Base-by-base conservation (phyloP, 202 grass and related monocot species). In the Eragrostis tef region DNA sequence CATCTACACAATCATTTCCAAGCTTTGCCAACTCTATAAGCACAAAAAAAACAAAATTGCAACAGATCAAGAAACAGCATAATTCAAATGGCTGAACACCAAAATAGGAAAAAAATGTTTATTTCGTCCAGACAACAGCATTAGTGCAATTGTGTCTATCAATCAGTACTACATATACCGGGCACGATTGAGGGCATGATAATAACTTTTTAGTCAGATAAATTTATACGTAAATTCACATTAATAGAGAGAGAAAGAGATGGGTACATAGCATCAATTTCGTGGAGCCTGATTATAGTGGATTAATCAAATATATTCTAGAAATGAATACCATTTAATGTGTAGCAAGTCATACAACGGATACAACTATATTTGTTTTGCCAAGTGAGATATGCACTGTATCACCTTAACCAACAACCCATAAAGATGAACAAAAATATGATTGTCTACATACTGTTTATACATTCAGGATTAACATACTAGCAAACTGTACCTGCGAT, bases 1-100 rank as follows among this genome's bases (percentile, higher is more conserved):
- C 88, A 88, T 88, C 88, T 61, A 98, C 62, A 87, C 88, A 93
- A 81, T 75, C 76, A 90, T 98, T 98, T 78, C 90, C 94, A 44
- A 93, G 71, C 52, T 81, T 88, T 76, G 88, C 86, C 81, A 97
- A 79, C 59, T 90, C 94, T 97, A 75, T 67, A 67, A 62, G 43
- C 60, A 90, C 27, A 53, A 59, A 66, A 59, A 66, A 25, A 64
- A 14, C 47, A 52, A 25, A 82, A 7, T 72, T 2, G 66, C 50
- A 81, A 56, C 71, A 79, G 64, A 80, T 77, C 16, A 27, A 17
- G 41, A 57, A 71, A 22, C 15, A 24, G 5, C n/a, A 54, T 20
- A 82, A 53, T 53, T 36, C 49, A 45, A 49, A 14, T 29, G 44
- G 41, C 21, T 50, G 7, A 71, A 78, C 42, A 83, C 5, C n/a